Base-by-base conservation (phyloP, 2,329 filamentous ascomycete genomes). In the Fusarium concolor region DNA sequence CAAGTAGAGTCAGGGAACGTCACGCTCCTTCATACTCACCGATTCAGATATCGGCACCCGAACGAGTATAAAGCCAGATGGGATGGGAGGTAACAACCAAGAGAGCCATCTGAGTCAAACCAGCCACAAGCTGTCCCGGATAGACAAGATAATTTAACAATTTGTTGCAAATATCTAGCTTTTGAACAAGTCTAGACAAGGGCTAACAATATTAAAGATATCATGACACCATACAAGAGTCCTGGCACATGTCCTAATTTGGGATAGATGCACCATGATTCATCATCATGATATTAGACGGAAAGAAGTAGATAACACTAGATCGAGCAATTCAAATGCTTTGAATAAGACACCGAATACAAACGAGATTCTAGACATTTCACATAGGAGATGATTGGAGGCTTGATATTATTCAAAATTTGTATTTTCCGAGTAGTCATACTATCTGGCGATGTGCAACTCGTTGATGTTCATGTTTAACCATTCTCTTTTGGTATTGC, bases 401-500 rank as follows among this genome's bases (percentile, higher is more conserved):
- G n/a, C 8, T 26, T 26, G 4, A 10, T 44, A 22, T 20, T 62
- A 68, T 59, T 71, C 57, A 56, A 62, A 57, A 46, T 26, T 65
- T 63, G 46, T 62, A 66, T 71, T 71, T 61, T 70, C 56, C 22
- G 35, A 50, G 46, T 33, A 53, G 46, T 54, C 29, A 55, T 35
- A 29, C 63, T 62, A 37, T 53, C 35, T 35, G 24, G 44, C 12
- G 35, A 47, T 12, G 42, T 28, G 18, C 42, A 44, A 41, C 65
- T 44, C 47, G 20, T 45, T 50, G 17, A 33, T 54, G 49, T 50
- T 38, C 24, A 35, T 47, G 54, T 56, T 62, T 53, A 39, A 58
- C 58, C 50, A 62, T 66, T 58, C 57, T 59, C 31, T 56, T 51
- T 43, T 70, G 66, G 53, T 68, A 70, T 67, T 65, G 56, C 43